These are phyloP conservation scores for Raffaelea arxii DNA, from an alignment of 2,329 filamentous ascomycete species.

Conservation along the genomic window DNA sequence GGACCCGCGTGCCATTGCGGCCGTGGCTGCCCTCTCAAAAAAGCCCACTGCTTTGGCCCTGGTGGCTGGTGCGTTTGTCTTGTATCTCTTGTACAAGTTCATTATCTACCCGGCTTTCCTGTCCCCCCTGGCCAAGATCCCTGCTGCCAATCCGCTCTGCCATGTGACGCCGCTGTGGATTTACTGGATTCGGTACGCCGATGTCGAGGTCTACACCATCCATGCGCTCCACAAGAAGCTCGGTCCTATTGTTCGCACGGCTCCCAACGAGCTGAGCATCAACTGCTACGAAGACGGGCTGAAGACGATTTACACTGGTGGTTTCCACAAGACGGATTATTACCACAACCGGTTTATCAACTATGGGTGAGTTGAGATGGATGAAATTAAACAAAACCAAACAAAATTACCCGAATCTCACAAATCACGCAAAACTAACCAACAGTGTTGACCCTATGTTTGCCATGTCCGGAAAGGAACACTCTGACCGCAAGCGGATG, in stretches of 20 bases:
- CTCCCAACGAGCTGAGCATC: constrained; percentile 7
- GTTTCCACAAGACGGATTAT: constrained; percentile 3
- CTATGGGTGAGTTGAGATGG: constrained; percentile 4
- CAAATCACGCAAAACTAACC: too few species aligned
- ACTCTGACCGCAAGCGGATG: constrained; percentile 4
- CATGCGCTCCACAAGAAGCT: constrained; percentile 4
- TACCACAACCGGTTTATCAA: constrained; percentile 4
- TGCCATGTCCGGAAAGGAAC: constrained; percentile 1
- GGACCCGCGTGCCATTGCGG: too few species aligned
- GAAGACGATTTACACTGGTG: constrained; percentile 2
- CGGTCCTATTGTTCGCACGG: constrained; percentile 7
- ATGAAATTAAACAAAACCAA: too few species aligned
- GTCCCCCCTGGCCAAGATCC: constrained; percentile 6
- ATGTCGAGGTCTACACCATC: constrained; percentile 5
- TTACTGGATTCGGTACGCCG: constrained; percentile 2
- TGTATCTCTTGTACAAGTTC: background rate
- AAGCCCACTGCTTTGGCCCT: too few species aligned
- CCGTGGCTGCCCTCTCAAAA: too few species aligned
- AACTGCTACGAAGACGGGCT: constrained; percentile 3
- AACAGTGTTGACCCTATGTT: constrained; percentile 3
- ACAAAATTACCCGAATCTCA: too few species aligned
- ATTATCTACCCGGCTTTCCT: constrained; percentile 5
- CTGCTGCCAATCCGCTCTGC: constrained; percentile 3
- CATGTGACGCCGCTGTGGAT: constrained; percentile 4
- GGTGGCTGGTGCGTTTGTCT: background rate